phyloP scores from a whole-genome alignment of 2,329 filamentous ascomycete genomes.

The Epichloe gansuensis region DNA sequence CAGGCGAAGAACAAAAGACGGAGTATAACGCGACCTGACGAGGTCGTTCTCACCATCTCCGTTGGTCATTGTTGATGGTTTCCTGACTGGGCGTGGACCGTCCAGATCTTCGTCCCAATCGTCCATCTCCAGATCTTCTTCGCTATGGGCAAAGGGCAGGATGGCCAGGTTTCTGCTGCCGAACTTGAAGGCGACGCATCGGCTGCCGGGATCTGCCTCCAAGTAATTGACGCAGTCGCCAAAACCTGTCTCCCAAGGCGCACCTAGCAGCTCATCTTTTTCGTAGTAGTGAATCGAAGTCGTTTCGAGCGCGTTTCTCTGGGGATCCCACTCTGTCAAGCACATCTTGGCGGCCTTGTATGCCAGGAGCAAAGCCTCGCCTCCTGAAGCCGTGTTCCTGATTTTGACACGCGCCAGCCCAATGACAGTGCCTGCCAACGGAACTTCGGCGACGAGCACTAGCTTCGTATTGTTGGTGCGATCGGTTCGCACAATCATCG shows the following conservation, averaged over 20 bases:
- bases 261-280: slow-evolving; percentile 73
- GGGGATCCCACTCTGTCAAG: slow-evolving; percentile 85
- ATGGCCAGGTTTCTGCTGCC: slow-evolving; percentile 82
- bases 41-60: slow-evolving; percentile 16
- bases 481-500: slow-evolving; percentile 47
- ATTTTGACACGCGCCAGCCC: slow-evolving; percentile 69
- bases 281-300: slow-evolving; percentile 98
- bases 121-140: slow-evolving; percentile 82
- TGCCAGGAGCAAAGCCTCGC: slow-evolving; percentile 70
- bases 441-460: slow-evolving; percentile 72
- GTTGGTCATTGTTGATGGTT: slow-evolving; percentile 21
- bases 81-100: slow-evolving; percentile 45
- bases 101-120: slow-evolving; percentile 80
- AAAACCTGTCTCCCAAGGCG: slow-evolving; percentile 68
- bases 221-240: slow-evolving; percentile 68
- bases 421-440: slow-evolving; percentile 71
- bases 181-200: slow-evolving; percentile 92
- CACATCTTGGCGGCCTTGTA: slow-evolving; percentile 88
- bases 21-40: slow-evolving; percentile 54
- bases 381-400: slow-evolving; percentile 60
- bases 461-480: slow-evolving; percentile 60
- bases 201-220: slow-evolving; percentile 77
- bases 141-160: slow-evolving; percentile 74
- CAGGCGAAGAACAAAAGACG: slow-evolving; percentile 86
- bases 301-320: slow-evolving; percentile 65